Base-by-base conservation (phyloP, 352 stramenopile species). In the Blastocystis hominis region DNA sequence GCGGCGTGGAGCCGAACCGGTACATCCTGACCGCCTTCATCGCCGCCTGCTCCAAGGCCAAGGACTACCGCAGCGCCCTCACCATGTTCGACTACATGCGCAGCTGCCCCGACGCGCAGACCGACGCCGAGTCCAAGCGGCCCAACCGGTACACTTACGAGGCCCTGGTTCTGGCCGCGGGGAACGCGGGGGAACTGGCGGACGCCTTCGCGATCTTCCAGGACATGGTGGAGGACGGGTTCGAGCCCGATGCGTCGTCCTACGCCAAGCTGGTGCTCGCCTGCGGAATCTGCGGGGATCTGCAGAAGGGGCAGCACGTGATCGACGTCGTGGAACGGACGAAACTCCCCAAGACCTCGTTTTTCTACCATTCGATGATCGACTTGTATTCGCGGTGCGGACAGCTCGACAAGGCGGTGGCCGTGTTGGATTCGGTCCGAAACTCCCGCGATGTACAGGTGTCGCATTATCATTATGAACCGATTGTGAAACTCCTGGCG, bases 351-450 rank as follows among this genome's bases (percentile, higher is more conserved):
- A 87, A 87, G 47, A 87, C 54, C 7, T 78, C 77, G 40, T 87
- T 87, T 34, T 87, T 87, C 55, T 87, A 87, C 64, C 77, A 87
- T 40, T 56, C 77, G 13, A 87, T 87, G 77, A 87, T 87, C 55
- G 77, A 87, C 34, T 44, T 87, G n/a, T 87, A 76, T 40, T 87
- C 62, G 3, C 55, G 77, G 30, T 75, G 61, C 47, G 64, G 64
- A 20, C 62, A 87, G 64, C 62, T 77, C 15, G 61, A 75, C 44
- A 24, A 40, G 17, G 77, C 77, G 3, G 61, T 78, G 10, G 64
- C 44, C 5, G 44, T 87, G 10, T 47, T 87, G 64, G 77, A 78
- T 38, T 54, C 77, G 53, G 77, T 87, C 17, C 50, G 77, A 13
- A 20, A 38, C 5, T 56, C 61, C 4, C 3, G 2, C 15, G n/a